Evolutionary conservation across 495 filamentous ascomycete species (phyloP).

Genomic region (Podospora sp.): DNA sequence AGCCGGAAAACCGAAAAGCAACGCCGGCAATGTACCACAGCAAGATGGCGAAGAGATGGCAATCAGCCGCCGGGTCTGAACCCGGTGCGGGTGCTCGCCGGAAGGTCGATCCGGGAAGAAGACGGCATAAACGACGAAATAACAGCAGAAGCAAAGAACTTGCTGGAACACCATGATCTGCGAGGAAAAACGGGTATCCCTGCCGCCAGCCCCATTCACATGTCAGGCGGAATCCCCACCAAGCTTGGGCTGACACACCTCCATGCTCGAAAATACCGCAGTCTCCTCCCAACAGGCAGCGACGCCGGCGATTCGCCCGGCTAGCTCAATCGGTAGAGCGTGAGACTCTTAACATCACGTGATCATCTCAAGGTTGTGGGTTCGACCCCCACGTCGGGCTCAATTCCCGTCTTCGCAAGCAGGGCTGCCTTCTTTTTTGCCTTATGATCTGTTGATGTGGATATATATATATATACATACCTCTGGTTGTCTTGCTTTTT

Average conservation of each 20-base stretch:
- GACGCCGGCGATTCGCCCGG: slow-evolving; percentile 34
- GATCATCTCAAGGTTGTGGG: slow-evolving; percentile 1
- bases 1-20: neutral
- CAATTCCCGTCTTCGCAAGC: neutral
- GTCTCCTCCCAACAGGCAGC: neutral
- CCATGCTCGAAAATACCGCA: neutral
- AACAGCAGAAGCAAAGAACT: too few species aligned
- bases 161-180: too few species aligned
- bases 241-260: neutral
- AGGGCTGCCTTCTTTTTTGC: neutral
- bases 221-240: neutral
- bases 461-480: too few species aligned
- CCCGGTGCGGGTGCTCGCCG: too few species aligned
- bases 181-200: too few species aligned
- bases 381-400: neutral
- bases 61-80: too few species aligned
- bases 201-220: too few species aligned
- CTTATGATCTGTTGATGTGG: too few species aligned
- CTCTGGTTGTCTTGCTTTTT: too few species aligned
- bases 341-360: slow-evolving; percentile 68
- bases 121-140: too few species aligned
- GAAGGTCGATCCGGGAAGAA: too few species aligned
- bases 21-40: neutral
- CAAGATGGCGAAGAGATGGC: too few species aligned
- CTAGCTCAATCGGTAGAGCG: slow-evolving; percentile 86